Percentiles rank a stretch among this genome's conserved stretches.
Conservation (phyloP, 2,329 filamentous ascomycete genomes). For the Paecilomyces dactylethromorphus region DNA sequence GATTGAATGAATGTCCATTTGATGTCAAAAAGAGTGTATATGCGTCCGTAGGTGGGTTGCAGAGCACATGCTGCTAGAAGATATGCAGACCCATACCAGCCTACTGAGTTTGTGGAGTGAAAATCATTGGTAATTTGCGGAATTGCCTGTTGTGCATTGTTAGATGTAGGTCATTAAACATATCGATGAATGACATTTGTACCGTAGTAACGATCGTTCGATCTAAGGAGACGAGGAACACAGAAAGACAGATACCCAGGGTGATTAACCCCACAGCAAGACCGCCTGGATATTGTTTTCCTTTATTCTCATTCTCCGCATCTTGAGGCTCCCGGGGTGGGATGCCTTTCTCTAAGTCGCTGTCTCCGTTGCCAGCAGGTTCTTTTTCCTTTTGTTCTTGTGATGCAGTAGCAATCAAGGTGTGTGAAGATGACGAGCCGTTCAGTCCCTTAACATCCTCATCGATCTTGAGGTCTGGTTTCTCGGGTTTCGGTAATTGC, state of each 20-base stretch:
- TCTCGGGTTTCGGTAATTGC: slow-evolving; percentile 4
- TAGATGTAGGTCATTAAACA: background rate
- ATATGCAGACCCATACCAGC: slow-evolving; percentile 18
- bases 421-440: background rate
- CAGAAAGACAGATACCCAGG: slow-evolving; percentile 19
- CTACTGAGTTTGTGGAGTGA: slow-evolving; percentile 15
- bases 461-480: slow-evolving; percentile 10
- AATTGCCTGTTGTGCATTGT: slow-evolving; percentile 25
- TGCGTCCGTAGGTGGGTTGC: background rate
- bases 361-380: background rate
- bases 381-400: background rate
- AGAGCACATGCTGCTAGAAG: slow-evolving; percentile 11
- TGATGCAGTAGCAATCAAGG: background rate
- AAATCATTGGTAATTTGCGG: slow-evolving; percentile 41
- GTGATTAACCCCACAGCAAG: slow-evolving; percentile 16
- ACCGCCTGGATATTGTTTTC: slow-evolving; percentile 14
- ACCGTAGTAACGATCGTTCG: slow-evolving; percentile 16
- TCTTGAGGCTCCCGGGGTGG: background rate
- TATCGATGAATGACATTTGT: background rate
- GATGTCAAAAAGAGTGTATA: slow-evolving; percentile 1
- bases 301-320: background rate
- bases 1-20: slow-evolving; percentile 20
- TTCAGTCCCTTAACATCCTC: slow-evolving; percentile 5
- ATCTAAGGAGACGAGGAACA: slow-evolving; percentile 22
- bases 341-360: background rate